Percentiles rank a stretch among this genome's conserved stretches.
These are phyloP conservation scores for Fraxinus ornus DNA, from an alignment of 305 asterid species.

Conservation along the genomic window DNA sequence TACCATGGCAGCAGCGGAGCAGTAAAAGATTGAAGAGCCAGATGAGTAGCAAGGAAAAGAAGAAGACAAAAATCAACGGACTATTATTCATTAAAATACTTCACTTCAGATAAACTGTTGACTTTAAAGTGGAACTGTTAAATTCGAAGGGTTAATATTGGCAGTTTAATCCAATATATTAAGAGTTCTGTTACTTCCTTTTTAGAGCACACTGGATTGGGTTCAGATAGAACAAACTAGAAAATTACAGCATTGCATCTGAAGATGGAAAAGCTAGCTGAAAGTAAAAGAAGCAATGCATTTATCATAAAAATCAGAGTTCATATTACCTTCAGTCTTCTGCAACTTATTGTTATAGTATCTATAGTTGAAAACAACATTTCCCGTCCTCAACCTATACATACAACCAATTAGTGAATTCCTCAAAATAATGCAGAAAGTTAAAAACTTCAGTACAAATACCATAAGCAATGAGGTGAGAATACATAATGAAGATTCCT, in stretches of 20 bases:
- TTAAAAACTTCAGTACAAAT: conserved; percentile 11
- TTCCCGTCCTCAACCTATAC: conserved; percentile 94
- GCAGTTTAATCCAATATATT: background rate
- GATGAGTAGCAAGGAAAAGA: background rate
- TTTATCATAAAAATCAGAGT: conserved; percentile 1
- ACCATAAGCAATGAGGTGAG: conserved; percentile 13
- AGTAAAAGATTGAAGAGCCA: background rate
- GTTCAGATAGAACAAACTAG: conserved; percentile 21
- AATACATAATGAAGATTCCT: conserved; percentile 1
- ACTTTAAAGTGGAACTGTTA: background rate
- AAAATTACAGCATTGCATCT: conserved; percentile 15
- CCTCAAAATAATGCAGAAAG: conserved; percentile 4
- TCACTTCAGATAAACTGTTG: background rate
- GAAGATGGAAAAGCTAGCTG: conserved; percentile 13
- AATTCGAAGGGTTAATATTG: background rate
- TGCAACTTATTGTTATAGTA: conserved; percentile 87
- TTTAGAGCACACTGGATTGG: background rate
- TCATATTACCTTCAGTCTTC: conserved; percentile 85
- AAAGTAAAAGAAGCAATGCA: background rate
- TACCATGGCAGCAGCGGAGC: background rate
- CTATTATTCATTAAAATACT: background rate
- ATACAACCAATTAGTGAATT: conserved; percentile 27
- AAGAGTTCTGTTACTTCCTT: conserved; percentile 4
- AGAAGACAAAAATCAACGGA: background rate
- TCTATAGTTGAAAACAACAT: conserved; percentile 93